Evolutionary conservation across 169 alveolate genomes (phyloP), one percentile per base, ranked within the genome.

Genomic region (Plasmodium vivax): DNA sequence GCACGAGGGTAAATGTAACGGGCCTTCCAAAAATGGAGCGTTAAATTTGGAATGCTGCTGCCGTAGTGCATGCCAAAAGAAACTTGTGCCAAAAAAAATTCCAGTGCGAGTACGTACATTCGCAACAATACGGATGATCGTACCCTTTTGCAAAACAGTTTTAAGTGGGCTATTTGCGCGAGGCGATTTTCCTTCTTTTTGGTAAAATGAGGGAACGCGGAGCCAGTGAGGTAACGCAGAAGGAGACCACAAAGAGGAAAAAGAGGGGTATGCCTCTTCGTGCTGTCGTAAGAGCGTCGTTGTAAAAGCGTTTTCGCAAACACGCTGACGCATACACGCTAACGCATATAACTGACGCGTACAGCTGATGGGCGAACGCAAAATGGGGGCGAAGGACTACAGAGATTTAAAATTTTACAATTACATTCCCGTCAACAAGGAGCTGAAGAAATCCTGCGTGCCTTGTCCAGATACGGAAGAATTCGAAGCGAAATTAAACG

Each of bases 401-500:
- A 79, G 83, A 10, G 84, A 92, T 58, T 71, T 92, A 41, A 92
- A 82, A 73, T 95, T 95, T 80, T 94, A 94, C 32, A 95, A 95
- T 74, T 95, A 95, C 87, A 87, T 93, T 71, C 97, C 97, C 12
- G 83, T 88, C 19, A 94, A 93, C 47, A 85, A 80, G 30, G 92
- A 82, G 32, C 93, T 95, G 16, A 90, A 95, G 51, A 84, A 71
- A 80, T 90, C 68, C 16, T 95, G 97, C 80, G 82, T 93, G 4
- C 93, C 95, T 0, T 82, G 96, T 79, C 97, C 97, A 47, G 92
- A 92, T 19, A 93, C 92, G 6, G 96, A 95, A 23, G 96, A 85
- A 34, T 84, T 82, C 30, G 97, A 95, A 73, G 87, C 62, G 77
- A 94, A 87, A 79, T 92, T 95, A 47, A 93, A 85, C 71, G 51